Evolutionary conservation across 805 yeast species (phyloP).

Genomic region (Saccharomycopsis sp.): DNA sequence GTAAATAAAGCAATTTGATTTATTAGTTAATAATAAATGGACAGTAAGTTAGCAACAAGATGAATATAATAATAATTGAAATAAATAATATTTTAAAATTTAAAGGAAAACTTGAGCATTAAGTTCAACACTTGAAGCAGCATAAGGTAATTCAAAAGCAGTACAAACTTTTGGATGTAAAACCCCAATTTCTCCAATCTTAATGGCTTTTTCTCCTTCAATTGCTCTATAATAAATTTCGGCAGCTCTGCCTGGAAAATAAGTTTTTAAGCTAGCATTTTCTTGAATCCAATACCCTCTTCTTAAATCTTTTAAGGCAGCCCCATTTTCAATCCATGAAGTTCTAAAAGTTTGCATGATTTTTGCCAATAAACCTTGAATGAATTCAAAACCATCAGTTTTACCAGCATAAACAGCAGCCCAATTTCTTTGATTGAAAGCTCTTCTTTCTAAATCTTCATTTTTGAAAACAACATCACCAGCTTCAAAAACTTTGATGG

Average conservation of each 20-base stretch:
- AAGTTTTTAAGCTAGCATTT: conserved; percentile 55
- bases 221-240: conserved; percentile 62
- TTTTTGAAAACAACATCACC: conserved; percentile 92
- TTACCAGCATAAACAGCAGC: conserved; percentile 91
- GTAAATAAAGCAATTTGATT: no score
- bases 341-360: conserved; percentile 94
- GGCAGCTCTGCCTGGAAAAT: conserved; percentile 98
- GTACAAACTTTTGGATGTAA: conserved; percentile 90
- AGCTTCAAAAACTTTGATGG: conserved; percentile 88
- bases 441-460: conserved; percentile 70
- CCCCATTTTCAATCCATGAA: conserved; percentile 58
- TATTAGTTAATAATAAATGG: no score
- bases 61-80: no score
- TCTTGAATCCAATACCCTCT: conserved; percentile 87
- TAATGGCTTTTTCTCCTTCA: conserved; percentile 44
- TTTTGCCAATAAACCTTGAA: conserved; percentile 91
- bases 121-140: conserved; percentile 85
- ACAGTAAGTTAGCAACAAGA: no score
- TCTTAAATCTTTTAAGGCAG: conserved; percentile 30
- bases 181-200: conserved; percentile 83
- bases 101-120: conserved; percentile 81
- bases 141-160: conserved; percentile 82
- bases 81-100: no score
- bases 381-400: conserved; percentile 86
- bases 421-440: conserved; percentile 90